These are phyloP conservation scores for Geotrichum cucujoidarum DNA, from an alignment of 1,139 yeast genomes.

Conservation along the genomic window DNA sequence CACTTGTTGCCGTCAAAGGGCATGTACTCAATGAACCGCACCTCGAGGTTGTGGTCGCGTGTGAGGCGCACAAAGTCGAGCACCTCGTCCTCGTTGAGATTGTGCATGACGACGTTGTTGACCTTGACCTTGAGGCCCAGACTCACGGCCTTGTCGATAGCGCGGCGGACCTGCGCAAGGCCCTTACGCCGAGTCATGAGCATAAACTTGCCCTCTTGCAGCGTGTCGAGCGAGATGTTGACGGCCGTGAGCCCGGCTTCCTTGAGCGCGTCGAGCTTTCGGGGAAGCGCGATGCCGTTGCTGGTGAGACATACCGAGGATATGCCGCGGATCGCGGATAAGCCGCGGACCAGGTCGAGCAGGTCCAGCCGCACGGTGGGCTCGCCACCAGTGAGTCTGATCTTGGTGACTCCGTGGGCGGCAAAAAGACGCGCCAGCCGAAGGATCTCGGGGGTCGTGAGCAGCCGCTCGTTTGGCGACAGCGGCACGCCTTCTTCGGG, in stretches of 20 bases:
- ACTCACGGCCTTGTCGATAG: slow-evolving; percentile 42
- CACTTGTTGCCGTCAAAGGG: slow-evolving; percentile 52
- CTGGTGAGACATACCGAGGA: slow-evolving; percentile 47
- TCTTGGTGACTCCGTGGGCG: slow-evolving; percentile 44
- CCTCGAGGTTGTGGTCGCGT: slow-evolving; percentile 39
- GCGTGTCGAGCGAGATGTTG: slow-evolving; percentile 46
- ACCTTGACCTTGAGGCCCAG: slow-evolving; percentile 38
- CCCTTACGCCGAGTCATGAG: slow-evolving; percentile 48
- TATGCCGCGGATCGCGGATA: slow-evolving; percentile 40
- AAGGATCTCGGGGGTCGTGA: slow-evolving; percentile 43
- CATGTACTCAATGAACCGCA: slow-evolving; percentile 52
- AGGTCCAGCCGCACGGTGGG: slow-evolving; percentile 50
- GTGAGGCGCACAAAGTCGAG: slow-evolving; percentile 43
- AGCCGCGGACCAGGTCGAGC: slow-evolving; percentile 39
- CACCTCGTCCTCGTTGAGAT: slow-evolving; percentile 48
- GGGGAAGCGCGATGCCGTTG: slow-evolving; percentile 46
- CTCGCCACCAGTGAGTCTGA: slow-evolving; percentile 51
- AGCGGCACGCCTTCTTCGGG: slow-evolving; percentile 50
- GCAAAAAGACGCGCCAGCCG: slow-evolving; percentile 43
- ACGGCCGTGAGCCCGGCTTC: slow-evolving; percentile 43
- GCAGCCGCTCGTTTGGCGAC: slow-evolving; percentile 40
- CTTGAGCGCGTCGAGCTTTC: slow-evolving; percentile 42
- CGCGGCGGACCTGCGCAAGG: slow-evolving; percentile 42
- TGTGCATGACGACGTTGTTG: slow-evolving; percentile 47
- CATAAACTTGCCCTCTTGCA: slow-evolving; percentile 46